phyloP scores from a whole-genome alignment of 192 early-diverging fungal genomes.

The Dimargaris verticillata region DNA sequence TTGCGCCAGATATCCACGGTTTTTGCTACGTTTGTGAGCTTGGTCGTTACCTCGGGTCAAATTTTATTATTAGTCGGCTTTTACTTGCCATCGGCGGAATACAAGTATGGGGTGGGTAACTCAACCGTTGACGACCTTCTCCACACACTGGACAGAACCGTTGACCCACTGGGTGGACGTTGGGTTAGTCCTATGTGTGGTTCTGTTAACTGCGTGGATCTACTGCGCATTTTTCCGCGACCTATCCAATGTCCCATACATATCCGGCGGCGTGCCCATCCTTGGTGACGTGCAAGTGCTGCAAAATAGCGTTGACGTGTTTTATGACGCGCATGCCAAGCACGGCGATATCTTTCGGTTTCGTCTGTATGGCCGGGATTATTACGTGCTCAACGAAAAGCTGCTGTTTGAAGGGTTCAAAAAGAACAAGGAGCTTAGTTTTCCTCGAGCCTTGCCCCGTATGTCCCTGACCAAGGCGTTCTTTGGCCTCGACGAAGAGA shows the following conservation, averaged over 20 bases:
- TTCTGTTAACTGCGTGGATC: too few relatives aligned
- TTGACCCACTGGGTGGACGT: too few relatives aligned
- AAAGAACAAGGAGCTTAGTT: neutral
- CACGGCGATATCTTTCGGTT: neutral
- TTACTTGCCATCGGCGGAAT: too few relatives aligned
- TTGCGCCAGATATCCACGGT: too few relatives aligned
- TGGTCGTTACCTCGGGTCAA: too few relatives aligned
- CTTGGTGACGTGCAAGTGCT: slow-evolving; percentile 1
- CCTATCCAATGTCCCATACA: neutral
- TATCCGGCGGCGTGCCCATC: neutral
- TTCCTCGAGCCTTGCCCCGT: neutral
- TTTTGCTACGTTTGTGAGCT: too few relatives aligned
- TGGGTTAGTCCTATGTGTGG: too few relatives aligned
- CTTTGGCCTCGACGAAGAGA: neutral
- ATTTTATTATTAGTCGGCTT: too few relatives aligned
- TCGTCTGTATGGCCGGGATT: neutral
- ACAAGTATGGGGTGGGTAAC: too few relatives aligned
- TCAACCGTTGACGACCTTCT: too few relatives aligned
- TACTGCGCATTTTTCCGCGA: too few relatives aligned
- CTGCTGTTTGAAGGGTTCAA: neutral
- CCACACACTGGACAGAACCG: too few relatives aligned
- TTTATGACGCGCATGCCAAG: neutral
- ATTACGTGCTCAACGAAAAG: neutral
- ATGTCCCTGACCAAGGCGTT: neutral
- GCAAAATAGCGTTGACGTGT: neutral